These are phyloP conservation scores for Mediolabrus comicus DNA, from an alignment of 108 stramenopile species.

Conservation along the genomic window DNA sequence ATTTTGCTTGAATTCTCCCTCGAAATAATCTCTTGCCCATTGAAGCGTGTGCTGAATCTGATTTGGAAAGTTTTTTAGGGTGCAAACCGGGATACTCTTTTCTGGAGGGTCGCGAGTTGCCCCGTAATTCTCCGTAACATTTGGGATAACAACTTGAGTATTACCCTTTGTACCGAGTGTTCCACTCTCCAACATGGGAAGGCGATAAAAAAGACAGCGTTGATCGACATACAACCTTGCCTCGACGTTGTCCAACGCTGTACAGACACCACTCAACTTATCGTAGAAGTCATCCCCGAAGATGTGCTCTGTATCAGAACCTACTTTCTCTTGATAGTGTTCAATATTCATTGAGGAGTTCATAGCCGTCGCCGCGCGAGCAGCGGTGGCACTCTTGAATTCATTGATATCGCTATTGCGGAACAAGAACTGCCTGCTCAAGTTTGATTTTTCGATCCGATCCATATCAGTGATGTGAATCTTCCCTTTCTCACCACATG, in stretches of 20 bases:
- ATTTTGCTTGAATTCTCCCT: constrained; percentile 94
- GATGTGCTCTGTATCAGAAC: constrained; percentile 91
- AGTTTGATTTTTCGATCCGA: constrained; percentile 96
- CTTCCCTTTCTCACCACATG: constrained; percentile 75
- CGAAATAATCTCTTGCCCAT: constrained; percentile 99
- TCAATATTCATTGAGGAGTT: constrained; percentile 86
- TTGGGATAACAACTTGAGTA: constrained; percentile 96
- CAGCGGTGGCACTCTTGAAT: constrained; percentile 92
- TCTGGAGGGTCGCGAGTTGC: constrained; percentile 98
- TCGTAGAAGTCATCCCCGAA: constrained; percentile 98
- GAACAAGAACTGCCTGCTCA: constrained; percentile 97
- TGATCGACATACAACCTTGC: constrained; percentile 98
- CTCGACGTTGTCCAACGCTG: constrained; percentile 98
- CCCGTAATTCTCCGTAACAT: constrained; percentile 97
- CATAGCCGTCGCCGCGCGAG: constrained; percentile 87
- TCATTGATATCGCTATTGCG: constrained; percentile 91
- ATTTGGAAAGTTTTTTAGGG: constrained; percentile 99
- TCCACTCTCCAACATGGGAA: constrained; percentile 98
- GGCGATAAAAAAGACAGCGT: constrained; percentile 93
- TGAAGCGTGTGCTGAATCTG: constrained; percentile 98
- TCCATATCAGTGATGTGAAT: constrained; percentile 99
- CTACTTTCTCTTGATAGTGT: constrained; percentile 92
- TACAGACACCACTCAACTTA: constrained; percentile 93
- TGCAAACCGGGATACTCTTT: constrained; percentile 98
- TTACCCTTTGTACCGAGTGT: constrained; percentile 98